Evolutionary conservation across 202 grass and related monocot species (phyloP), one percentile per base, ranked within the genome.

Genomic region (Zoysia matrella): DNA sequence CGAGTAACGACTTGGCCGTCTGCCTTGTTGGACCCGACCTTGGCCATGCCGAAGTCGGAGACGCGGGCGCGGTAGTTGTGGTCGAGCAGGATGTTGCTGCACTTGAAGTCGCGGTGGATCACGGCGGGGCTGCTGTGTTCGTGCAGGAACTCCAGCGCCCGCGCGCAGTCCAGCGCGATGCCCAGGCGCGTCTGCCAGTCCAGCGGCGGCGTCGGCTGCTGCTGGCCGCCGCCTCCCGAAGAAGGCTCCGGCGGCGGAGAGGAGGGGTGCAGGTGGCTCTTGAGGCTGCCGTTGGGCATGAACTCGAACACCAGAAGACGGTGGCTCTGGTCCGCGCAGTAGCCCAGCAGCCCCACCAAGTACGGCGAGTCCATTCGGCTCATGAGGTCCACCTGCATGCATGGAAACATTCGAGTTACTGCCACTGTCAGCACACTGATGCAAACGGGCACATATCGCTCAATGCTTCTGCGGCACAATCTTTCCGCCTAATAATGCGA

Each of bases 71-170:
- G 85, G 52, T 73, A 89, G 82, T 89, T 94, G 72, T 83, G 89
- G 82, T 99, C 93, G 18, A 99, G 81, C 14, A 99, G 81, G 57
- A 99, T 57, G 80, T 96, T 99, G 85, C 89, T 60, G 76, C 91
- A 90, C 48, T 94, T 99, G 89, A 99, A 96, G 83, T 96, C 96
- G 62, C 96, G 86, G 89, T 99, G 96, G 80, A 99, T 99, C 68
- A 99, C 91, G 9, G 93, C 88, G 22, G 93, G 93, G 2, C 62
- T 71, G 79, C 71, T 89, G 85, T 89, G 83, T 89, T 99, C 96
- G 48, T 99, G 96, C 8, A 99, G 89, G 83, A 94, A 99, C 82
- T 99, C 96, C 4, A 99, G 93, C 58, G 79, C 96, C 41, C 87
- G 88, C 60, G 93, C 93, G 56, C 91, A 99, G 79, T 99, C 96